These are phyloP conservation scores for Pseudocercospora cruenta DNA, from an alignment of 2,329 filamentous ascomycete species.

Conservation along the genomic window DNA sequence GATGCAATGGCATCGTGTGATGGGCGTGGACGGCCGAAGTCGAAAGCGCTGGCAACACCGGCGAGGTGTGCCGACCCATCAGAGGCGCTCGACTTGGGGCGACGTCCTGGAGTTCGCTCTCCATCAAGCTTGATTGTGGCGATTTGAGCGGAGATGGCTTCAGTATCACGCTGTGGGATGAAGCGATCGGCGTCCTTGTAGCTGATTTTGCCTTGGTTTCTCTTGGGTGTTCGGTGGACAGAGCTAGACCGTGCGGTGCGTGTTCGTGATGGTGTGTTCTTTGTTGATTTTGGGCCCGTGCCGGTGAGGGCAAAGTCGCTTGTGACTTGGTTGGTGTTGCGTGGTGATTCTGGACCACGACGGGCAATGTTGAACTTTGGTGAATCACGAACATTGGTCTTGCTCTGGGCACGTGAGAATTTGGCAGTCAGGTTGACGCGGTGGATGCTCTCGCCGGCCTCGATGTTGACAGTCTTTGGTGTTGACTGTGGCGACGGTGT, in stretches of 20 bases:
- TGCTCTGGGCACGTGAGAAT: conserved; percentile 71
- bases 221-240: conserved; percentile 42
- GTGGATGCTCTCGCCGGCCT: conserved; percentile 69
- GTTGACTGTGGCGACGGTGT: conserved; percentile 83
- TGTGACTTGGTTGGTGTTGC: conserved; percentile 85
- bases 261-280: conserved; percentile 50
- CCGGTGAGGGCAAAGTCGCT: conserved; percentile 91
- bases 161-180: conserved; percentile 91
- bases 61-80: conserved; percentile 79
- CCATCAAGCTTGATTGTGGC: conserved; percentile 81
- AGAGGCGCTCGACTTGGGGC: conserved; percentile 69
- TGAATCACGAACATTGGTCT: conserved; percentile 75
- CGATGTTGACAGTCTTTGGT: conserved; percentile 61
- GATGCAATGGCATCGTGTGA: conserved; percentile 64
- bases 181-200: conserved; percentile 75
- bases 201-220: conserved; percentile 69
- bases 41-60: conserved; percentile 69
- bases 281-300: conserved; percentile 62
- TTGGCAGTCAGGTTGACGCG: conserved; percentile 77
- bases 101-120: conserved; percentile 63
- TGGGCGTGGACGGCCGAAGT: conserved; percentile 62
- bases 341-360: conserved; percentile 68
- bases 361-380: conserved; percentile 96
- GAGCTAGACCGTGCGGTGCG: conserved; percentile 47
- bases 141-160: conserved; percentile 71